Evolutionary conservation across 1,284 basidiomycete species (phyloP).

Genomic region (Ceratobasidium sp.): DNA sequence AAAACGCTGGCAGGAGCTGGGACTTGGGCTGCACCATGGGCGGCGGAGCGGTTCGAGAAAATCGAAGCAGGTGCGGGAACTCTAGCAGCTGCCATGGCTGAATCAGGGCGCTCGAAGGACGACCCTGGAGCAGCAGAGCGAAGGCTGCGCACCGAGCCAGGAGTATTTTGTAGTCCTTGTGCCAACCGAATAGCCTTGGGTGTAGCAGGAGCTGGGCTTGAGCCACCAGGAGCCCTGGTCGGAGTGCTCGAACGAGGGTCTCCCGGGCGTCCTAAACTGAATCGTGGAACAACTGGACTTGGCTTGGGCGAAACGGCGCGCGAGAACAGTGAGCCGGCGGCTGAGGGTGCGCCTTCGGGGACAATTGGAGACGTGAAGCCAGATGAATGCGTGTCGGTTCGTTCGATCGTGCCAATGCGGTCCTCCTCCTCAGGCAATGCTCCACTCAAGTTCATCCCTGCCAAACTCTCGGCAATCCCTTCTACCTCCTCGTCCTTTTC

Average conservation of each 20-base stretch:
- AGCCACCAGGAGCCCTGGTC: background rate
- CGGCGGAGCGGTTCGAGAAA: background rate
- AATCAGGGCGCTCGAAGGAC: background rate
- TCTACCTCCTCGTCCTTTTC: background rate
- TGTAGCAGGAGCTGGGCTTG: background rate
- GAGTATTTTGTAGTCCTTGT: too few relatives aligned
- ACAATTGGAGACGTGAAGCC: conserved; percentile 17
- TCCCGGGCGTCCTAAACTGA: background rate
- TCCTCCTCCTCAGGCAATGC: background rate
- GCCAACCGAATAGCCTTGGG: background rate
- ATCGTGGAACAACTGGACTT: background rate
- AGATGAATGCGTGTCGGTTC: background rate
- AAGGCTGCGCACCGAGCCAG: too few relatives aligned
- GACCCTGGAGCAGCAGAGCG: too few relatives aligned
- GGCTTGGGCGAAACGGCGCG: conserved; percentile 31
- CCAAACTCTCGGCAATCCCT: background rate
- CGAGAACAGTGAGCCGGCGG: conserved; percentile 29
- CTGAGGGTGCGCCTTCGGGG: conserved; percentile 23
- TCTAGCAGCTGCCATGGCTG: background rate
- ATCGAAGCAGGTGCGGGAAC: background rate
- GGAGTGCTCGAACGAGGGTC: background rate
- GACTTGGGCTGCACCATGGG: conserved; percentile 8
- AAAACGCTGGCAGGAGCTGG: conserved; percentile 7
- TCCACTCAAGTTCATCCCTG: conserved; percentile 12
- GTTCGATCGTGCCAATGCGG: background rate